Conservation (phyloP, 345 rosid genomes). For the Eucalyptus tenuipes region DNA sequence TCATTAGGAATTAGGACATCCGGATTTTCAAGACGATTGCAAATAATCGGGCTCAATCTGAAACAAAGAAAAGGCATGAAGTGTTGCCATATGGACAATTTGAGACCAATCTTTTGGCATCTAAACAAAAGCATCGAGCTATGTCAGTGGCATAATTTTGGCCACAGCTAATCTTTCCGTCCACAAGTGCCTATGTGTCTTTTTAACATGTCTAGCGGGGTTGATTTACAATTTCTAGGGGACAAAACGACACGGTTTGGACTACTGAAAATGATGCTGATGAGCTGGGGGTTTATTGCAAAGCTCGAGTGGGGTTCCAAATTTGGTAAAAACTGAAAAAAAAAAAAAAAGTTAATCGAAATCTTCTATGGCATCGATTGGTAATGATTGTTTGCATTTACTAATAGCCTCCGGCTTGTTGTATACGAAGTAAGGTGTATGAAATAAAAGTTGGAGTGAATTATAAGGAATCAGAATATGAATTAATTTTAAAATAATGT, state of each 20-base stretch:
- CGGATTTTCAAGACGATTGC: not conserved
- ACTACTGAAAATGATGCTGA: not conserved
- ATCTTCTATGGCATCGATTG: not conserved
- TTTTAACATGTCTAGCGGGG: not conserved
- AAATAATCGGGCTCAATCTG: not conserved
- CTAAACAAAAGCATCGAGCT: not conserved
- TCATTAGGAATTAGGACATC: not conserved
- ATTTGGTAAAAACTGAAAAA: not conserved
- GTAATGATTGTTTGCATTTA: not conserved
- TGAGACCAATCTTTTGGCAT: not conserved
- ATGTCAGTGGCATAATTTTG: not conserved
- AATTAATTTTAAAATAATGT: not conserved
- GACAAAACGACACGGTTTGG: not conserved
- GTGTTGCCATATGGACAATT: not conserved
- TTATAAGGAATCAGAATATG: not conserved
- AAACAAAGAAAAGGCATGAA: not conserved
- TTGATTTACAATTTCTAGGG: not conserved
- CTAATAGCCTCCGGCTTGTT: not conserved
- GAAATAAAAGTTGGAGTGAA: not conserved
- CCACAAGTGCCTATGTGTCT: not conserved
- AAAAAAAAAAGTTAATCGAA: not conserved
- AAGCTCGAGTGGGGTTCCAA: not conserved
- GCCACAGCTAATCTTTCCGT: not conserved
- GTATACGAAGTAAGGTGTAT: not conserved
- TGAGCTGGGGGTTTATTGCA: not conserved